Conservation (phyloP, 352 stramenopile species). For the Phytopythium oedochilum region DNA sequence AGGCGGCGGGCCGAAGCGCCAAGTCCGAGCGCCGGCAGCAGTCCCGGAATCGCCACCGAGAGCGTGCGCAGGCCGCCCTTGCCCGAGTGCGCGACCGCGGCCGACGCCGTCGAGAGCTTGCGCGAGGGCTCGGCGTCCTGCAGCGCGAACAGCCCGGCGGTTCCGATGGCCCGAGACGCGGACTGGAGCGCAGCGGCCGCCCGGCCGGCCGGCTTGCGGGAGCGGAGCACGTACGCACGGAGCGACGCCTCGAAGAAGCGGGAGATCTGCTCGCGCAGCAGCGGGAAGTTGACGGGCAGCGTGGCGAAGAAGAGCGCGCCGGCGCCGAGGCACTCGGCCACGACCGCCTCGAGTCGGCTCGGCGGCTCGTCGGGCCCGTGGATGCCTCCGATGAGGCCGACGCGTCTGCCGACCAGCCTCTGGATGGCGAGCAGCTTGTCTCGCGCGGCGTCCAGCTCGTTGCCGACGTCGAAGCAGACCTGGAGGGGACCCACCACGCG, state of each 20-base stretch:
- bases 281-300: conserved; percentile 54
- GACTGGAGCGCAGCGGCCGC: conserved; percentile 17
- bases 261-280: conserved; percentile 48
- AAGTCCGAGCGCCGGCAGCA: conserved; percentile 6
- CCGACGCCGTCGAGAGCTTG: conserved; percentile 31
- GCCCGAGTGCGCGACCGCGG: conserved; percentile 15
- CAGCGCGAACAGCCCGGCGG: conserved; percentile 29
- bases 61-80: conserved; percentile 31
- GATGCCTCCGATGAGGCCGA: conserved; percentile 53
- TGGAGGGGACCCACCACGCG: conserved; percentile 1
- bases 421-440: conserved; percentile 36
- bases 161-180: conserved; percentile 28
- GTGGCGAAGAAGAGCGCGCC: conserved; percentile 59
- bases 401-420: conserved; percentile 24
- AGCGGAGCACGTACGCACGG: conserved; percentile 51
- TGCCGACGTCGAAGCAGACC: conserved; percentile 63
- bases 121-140: conserved; percentile 22
- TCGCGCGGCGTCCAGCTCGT: conserved; percentile 35
- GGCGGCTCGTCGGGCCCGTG: conserved; percentile 9
- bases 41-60: conserved; percentile 13
- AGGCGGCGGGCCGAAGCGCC: not conserved
- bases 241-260: conserved; percentile 47
- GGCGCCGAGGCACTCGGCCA: conserved; percentile 33
- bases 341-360: conserved; percentile 28
- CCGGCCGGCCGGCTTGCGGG: conserved; percentile 25